A percentile compares a stretch with the other conserved stretches of the same genome.
phyloP scores from a whole-genome alignment of 345 rosid genomes.

The Eucalyptus albens region DNA sequence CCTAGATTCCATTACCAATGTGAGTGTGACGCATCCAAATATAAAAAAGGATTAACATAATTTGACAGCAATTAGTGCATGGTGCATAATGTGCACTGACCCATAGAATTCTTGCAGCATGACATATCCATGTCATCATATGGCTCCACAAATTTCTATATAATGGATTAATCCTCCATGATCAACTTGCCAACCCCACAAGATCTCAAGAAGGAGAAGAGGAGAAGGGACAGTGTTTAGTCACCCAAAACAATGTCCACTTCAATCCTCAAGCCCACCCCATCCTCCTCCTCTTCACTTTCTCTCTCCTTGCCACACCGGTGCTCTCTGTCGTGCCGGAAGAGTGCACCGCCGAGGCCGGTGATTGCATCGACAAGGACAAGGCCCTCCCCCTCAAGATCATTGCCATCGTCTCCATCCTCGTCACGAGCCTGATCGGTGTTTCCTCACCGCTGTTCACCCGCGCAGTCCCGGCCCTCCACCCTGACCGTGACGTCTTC shows the following conservation, averaged over 20 bases:
- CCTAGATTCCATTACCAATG: neutral
- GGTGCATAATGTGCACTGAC: neutral
- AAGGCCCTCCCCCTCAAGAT: constrained; percentile 22
- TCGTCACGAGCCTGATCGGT: constrained; percentile 28
- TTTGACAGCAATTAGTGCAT: neutral
- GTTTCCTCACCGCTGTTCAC: constrained; percentile 29
- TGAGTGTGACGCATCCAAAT: neutral
- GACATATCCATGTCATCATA: neutral
- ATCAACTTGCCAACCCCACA: neutral
- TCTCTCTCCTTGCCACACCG: neutral
- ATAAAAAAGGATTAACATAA: neutral
- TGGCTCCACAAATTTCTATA: neutral
- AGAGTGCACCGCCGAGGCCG: constrained; percentile 4
- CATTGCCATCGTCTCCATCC: constrained; percentile 28
- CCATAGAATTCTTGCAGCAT: neutral
- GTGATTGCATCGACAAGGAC: neutral
- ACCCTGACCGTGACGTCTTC: constrained; percentile 24
- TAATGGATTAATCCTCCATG: neutral
- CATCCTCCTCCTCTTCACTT: neutral
- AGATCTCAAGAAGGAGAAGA: neutral
- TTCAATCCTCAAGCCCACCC: neutral
- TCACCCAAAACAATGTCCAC: neutral
- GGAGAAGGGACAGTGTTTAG: neutral
- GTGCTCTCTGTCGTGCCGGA: neutral
- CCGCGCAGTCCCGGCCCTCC: constrained; percentile 6